Evolutionary conservation across 2,329 filamentous ascomycete genomes (phyloP), one percentile per base, ranked within the genome.

Genomic region (Dryadomyces quercus-mongolicae): DNA sequence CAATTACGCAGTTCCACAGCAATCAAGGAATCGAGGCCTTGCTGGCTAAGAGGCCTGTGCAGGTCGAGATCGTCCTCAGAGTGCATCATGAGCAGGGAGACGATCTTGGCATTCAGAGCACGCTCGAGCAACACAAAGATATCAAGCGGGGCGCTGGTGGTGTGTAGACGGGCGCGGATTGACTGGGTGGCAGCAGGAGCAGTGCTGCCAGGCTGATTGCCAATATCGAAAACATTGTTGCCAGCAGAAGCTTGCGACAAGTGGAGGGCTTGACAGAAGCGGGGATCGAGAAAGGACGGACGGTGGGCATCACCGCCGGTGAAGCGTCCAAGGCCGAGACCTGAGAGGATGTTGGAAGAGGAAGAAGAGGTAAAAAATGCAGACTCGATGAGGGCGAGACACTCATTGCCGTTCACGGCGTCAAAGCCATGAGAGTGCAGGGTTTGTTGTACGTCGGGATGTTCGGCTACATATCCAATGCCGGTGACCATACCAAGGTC

Each of bases 401-500:
- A 54, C 21, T 63, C 46, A 48, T 52, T 53, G 13, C 58, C 54
- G 20, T 58, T 52, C 10, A 65, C 51, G n/a, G 54, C 58, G 49
- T 60, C 50, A 13, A 53, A 54, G 38, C 62, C 62, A 47, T 61
- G 58, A 22, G 62, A 58, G 2, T 46, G 46, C 8, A 59, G 55
- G 50, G 54, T 47, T 12, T 53, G 56, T 49, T 64, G 59, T 5
- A 57, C 51, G 9, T 43, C 34, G 5, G 46, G 55, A 40, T 57
- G 51, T 44, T 66, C 62, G 4, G 64, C 62, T 0, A 68, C 51
- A 47, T 64, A 64, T 6, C 67, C 66, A 12, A 66, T 62, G 45
- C 64, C 65, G 2, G 63, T 56, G 22, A 75, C 64, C 1, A 62
- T 58, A 0, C 71, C 71, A 3, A 75, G 62, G 53, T 75, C 64